Evolutionary conservation across 148 eudicot species (phyloP), one percentile per base, ranked within the genome.

Genomic region (Spergularia marina): DNA sequence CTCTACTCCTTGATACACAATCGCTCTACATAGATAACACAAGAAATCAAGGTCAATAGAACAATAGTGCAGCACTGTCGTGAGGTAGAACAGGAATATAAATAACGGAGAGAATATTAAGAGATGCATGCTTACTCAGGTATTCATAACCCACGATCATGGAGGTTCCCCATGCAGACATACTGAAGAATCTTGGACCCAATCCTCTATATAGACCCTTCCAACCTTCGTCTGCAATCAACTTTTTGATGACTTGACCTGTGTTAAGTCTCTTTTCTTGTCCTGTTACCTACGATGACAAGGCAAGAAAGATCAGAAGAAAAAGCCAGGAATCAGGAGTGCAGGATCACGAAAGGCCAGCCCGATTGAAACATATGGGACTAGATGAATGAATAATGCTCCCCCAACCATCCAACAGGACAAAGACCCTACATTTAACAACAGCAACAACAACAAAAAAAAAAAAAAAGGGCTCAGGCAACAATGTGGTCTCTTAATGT

Each of bases 111-210:
- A 52, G n/a, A 18, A 60, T n/a, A 39, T 63, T 53, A n/a, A 73
- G 52, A 73, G 41, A 67, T 12, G 53, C 3, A 39, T 78, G 30
- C 94, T 40, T 91, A 96, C 99, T 96, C 78, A 92, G 78, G 81
- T 92, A 96, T 77, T 96, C 99, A 71, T 96, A 96, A 56, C 97
- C 84, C 62, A 96, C 85, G 74, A 96, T 96, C 99, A 96, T 96
- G 71, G 99, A 91, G 39, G 99, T 96, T 79, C 98, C 99, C 98
- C 99, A 91, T 5, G 99, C 97, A 5, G 99, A 96, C 93, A 88
- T 92, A 87, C 99, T 96, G 83, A 96, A 88, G 88, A 92, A 92
- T 77, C 97, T 87, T 60, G 99, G 99, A 73, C 99, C 97, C 4
- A 95, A 81, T 54, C 99, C 99, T 89, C 96, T 87, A 74, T 95